These are phyloP conservation scores for Cladophialophora yegresii DNA, from an alignment of 2,329 filamentous ascomycete genomes.

Conservation along the genomic window DNA sequence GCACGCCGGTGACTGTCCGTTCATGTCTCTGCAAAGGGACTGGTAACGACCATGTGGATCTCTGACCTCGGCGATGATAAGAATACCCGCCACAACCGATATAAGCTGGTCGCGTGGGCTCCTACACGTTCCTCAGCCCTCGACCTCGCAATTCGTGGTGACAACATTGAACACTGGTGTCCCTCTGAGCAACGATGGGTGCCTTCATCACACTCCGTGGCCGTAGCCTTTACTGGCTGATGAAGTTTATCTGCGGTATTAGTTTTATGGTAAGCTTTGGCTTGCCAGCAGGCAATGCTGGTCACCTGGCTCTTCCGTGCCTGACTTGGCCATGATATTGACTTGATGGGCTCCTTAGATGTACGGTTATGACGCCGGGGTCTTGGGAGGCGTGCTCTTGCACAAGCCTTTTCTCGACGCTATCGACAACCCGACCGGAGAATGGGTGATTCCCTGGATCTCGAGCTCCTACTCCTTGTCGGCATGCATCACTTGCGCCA, in stretches of 20 bases:
- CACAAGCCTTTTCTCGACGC: conserved; percentile 40
- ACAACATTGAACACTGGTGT: neutral
- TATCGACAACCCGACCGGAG: conserved; percentile 34
- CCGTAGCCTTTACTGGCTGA: conserved; percentile 27
- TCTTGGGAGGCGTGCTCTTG: conserved; percentile 41
- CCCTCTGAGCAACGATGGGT: neutral
- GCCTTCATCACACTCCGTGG: conserved; percentile 17
- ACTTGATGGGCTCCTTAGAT: conserved; percentile 32
- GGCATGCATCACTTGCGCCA: conserved; percentile 37
- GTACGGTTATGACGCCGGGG: conserved; percentile 42
- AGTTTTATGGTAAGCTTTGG: conserved; percentile 37
- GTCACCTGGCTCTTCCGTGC: neutral
- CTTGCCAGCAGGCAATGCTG: neutral
- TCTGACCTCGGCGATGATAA: neutral
- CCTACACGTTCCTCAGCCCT: neutral
- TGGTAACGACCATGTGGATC: neutral
- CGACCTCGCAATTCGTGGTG: neutral
- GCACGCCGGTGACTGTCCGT: neutral
- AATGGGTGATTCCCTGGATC: conserved; percentile 38
- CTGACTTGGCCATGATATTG: neutral
- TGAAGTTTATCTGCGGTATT: conserved; percentile 35
- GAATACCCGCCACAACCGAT: neutral
- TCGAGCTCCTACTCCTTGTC: conserved; percentile 35
- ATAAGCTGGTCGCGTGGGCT: neutral
- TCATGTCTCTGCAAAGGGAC: neutral